Evolutionary conservation across 2,329 filamentous ascomycete species (phyloP), one percentile per base, ranked within the genome.

Genomic region (Alternaria sp.): DNA sequence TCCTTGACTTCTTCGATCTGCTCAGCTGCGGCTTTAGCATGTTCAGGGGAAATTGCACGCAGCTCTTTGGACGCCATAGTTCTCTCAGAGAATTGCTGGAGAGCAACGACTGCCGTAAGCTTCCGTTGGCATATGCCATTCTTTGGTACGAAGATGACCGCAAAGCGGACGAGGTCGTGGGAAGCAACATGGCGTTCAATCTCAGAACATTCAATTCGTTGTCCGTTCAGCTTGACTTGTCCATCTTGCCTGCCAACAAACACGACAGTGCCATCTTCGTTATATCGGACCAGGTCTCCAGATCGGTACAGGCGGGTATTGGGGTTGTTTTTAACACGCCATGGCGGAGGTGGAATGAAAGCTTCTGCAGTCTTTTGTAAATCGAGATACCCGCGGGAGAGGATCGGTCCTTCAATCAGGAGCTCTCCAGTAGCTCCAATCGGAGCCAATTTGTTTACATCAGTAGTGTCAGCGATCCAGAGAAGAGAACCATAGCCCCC

Each of bases 341-440:
- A 49, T 4, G 45, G 29, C 17, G 45, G 45, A 23, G 29, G 29
- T 36, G 45, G 29, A 26, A 49, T 36, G 45, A 49, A 49, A n/a
- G 45, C 45, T 36, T 36, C 45, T 26, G 45, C 45, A 36, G 31
- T 49, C 29, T 49, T 49, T 11, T 36, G n/a, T 4, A 26, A 5
- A 37, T 49, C 45, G 21, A 64, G 52, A 24, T 65, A 65, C 36
- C 57, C 60, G 23, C 65, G 62, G 6, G 69, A 71, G 5, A 78
- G 60, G 33, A 69, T 82, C 2, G 82, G 81, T 0, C 84, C 84
- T 60, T 86, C 84, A 23, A 88, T 80, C 6, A 86, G 79, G 3
- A 88, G 76, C 66, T 88, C 85, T 13, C 62, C 64, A 23, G 48
- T 54, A 45, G 29, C 73, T 58, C 71, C 62, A 61, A 41, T 33